Evolutionary conservation across 768 basidiomycete genomes (phyloP).

Genomic region (Russula earlei): DNA sequence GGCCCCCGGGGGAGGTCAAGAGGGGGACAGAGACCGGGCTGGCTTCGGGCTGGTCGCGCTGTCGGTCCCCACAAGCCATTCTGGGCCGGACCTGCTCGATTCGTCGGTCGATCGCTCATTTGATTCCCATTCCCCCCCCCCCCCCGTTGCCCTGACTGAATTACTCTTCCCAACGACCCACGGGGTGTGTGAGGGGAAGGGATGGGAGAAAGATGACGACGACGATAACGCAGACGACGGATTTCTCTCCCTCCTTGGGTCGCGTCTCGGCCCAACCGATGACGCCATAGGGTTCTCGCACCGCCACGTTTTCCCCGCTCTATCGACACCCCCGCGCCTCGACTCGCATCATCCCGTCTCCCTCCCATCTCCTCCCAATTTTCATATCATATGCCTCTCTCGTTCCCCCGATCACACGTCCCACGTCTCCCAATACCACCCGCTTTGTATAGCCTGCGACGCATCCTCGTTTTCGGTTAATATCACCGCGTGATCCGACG

Average conservation of each 20-base stretch:
- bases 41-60: not conserved
- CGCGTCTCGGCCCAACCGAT: not conserved
- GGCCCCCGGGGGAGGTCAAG: not conserved
- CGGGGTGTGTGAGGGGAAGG: no score
- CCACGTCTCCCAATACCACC: not conserved
- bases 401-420: not conserved
- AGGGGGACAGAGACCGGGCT: no score
- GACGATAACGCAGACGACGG: no score
- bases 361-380: not conserved
- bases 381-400: not conserved
- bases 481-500: not conserved
- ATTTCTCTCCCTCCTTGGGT: not conserved
- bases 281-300: slow-evolving; percentile 5
- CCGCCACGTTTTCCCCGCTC: slow-evolving; percentile 9
- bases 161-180: no score
- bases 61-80: not conserved
- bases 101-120: not conserved
- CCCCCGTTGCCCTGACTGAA: not conserved
- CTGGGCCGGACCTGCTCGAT: slow-evolving; percentile 7
- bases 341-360: slow-evolving; percentile 8
- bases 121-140: not conserved
- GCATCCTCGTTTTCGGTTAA: slow-evolving; percentile 2
- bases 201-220: no score
- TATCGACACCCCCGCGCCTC: slow-evolving; percentile 17
- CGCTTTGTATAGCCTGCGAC: not conserved